phyloP scores from a whole-genome alignment of 768 basidiomycete species.

The Hemileccinum rubropunctum region DNA sequence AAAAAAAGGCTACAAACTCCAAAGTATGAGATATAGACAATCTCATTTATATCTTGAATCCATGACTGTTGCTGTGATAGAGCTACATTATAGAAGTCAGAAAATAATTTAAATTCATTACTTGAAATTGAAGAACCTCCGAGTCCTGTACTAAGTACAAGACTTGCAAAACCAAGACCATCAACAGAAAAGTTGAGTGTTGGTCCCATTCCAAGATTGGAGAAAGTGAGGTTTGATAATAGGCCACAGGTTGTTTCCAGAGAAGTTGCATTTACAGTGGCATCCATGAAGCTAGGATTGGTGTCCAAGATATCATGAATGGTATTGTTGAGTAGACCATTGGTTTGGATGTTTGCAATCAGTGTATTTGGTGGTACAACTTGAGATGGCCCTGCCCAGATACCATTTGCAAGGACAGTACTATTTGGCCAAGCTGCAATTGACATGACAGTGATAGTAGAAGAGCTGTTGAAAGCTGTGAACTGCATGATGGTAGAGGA shows the following conservation, averaged over 20 bases:
- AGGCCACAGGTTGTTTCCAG: slow-evolving; percentile 8
- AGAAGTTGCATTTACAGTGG: slow-evolving; percentile 14
- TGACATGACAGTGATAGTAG: not conserved
- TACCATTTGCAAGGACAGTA: not conserved
- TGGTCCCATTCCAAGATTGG: not conserved
- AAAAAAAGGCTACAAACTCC: no score
- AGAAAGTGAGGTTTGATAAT: slow-evolving; percentile 5
- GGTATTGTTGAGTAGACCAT: slow-evolving; percentile 10
- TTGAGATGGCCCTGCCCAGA: not conserved
- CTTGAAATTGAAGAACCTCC: no score
- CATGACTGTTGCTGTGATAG: no score
- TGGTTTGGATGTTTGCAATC: not conserved
- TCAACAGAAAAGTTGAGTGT: not conserved
- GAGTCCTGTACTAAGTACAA: not conserved
- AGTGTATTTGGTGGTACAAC: not conserved
- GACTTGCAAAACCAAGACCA: not conserved
- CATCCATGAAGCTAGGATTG: not conserved
- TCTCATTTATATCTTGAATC: no score
- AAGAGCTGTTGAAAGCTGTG: slow-evolving; percentile 6
- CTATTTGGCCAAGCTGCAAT: slow-evolving; percentile 5
- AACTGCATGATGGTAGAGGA: slow-evolving; percentile 24
- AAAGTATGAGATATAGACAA: no score
- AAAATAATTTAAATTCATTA: no score
- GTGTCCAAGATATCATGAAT: slow-evolving; percentile 9
- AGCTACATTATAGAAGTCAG: no score